phyloP scores from a whole-genome alignment of 139 green algal genomes.

The Tetratostichococcus sp. region DNA sequence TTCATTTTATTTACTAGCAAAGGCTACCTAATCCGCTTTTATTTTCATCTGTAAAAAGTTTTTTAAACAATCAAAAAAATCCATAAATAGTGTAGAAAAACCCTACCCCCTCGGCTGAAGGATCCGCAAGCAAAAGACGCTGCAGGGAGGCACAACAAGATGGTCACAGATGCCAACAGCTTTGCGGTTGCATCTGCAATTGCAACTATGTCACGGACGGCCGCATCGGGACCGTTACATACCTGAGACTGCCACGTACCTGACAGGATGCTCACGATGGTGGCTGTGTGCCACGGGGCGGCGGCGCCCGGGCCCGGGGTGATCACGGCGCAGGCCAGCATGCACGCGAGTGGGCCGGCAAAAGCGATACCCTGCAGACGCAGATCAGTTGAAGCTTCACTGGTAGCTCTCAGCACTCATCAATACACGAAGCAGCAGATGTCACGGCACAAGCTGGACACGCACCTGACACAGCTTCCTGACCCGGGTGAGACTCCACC shows the following conservation, averaged over 20 bases:
- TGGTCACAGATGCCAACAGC: neutral
- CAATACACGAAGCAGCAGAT: too few relatives aligned
- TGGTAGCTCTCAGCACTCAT: too few relatives aligned
- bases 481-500: constrained; percentile 54
- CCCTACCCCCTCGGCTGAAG: constrained; percentile 67
- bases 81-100: constrained; percentile 77
- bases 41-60: neutral
- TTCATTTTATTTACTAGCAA: too few relatives aligned
- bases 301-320: constrained; percentile 24
- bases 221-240: neutral
- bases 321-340: constrained; percentile 46
- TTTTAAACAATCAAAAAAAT: neutral
- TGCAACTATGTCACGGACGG: too few relatives aligned
- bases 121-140: constrained; percentile 52
- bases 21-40: too few relatives aligned
- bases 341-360: constrained; percentile 62
- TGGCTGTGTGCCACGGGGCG: constrained; percentile 10
- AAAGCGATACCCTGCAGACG: constrained; percentile 55
- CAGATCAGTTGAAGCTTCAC: too few relatives aligned
- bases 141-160: neutral
- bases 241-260: neutral
- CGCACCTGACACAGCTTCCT: constrained; percentile 65
- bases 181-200: too few relatives aligned
- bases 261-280: constrained; percentile 45
- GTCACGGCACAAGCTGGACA: too few relatives aligned